phyloP scores from a whole-genome alignment of 495 filamentous ascomycete species.

The Penicillium mononematosum region DNA sequence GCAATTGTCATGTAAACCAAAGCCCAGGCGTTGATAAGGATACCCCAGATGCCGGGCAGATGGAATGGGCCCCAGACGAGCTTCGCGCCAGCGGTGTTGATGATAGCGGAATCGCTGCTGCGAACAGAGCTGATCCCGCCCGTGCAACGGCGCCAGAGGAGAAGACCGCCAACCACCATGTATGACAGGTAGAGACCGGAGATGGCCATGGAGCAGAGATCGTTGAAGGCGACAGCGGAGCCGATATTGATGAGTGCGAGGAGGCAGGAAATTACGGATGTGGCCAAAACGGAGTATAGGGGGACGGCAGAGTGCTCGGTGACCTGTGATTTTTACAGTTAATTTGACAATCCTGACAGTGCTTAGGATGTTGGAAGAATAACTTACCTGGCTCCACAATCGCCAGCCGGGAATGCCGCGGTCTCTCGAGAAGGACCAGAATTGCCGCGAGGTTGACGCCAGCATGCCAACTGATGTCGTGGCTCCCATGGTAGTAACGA shows the following conservation, averaged over 20 bases:
- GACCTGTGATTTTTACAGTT: slow-evolving; percentile 11
- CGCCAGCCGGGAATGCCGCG: slow-evolving; percentile 49
- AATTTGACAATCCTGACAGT: slow-evolving; percentile 20
- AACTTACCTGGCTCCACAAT: slow-evolving; percentile 43
- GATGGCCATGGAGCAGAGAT: slow-evolving; percentile 43
- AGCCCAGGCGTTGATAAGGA: slow-evolving; percentile 31
- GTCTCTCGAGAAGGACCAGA: slow-evolving; percentile 58
- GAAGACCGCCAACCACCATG: slow-evolving; percentile 40
- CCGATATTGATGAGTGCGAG: slow-evolving; percentile 49
- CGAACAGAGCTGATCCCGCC: slow-evolving; percentile 31
- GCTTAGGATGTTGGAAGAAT: background rate
- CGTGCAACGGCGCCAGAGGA: slow-evolving; percentile 48
- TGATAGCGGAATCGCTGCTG: slow-evolving; percentile 17
- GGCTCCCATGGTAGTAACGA: slow-evolving; percentile 44
- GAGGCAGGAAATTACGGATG: slow-evolving; percentile 33
- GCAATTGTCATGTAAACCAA: slow-evolving; percentile 47
- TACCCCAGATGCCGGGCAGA: slow-evolving; percentile 30
- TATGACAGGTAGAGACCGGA: slow-evolving; percentile 47
- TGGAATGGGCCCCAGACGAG: slow-evolving; percentile 45
- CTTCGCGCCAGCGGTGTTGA: slow-evolving; percentile 32
- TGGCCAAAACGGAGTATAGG: slow-evolving; percentile 39
- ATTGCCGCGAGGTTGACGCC: slow-evolving; percentile 51
- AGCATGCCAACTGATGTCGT: slow-evolving; percentile 44
- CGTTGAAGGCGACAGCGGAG: slow-evolving; percentile 48
- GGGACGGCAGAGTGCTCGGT: slow-evolving; percentile 30